Percentiles rank a stretch among this genome's conserved stretches.
These are phyloP conservation scores for Solanum tarijense DNA, from an alignment of 257 asterid species.

Conservation along the genomic window DNA sequence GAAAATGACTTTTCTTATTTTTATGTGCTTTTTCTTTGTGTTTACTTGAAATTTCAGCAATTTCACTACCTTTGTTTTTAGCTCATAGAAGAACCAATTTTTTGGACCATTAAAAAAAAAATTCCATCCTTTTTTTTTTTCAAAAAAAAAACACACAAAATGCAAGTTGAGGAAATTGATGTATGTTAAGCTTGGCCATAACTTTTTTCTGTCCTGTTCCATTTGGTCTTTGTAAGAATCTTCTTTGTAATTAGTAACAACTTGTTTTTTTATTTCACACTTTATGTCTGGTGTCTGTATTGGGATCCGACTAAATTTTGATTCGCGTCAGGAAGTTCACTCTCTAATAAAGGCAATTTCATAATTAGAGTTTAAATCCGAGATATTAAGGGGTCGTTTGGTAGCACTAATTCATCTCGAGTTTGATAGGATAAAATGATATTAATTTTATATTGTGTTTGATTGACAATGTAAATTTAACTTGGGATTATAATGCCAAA, in stretches of 20 bases:
- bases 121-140: background rate
- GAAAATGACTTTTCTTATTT: slow-evolving; percentile 16
- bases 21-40: slow-evolving; percentile 1
- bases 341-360: background rate
- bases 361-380: background rate
- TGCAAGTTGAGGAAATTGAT: slow-evolving; percentile 55
- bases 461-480: background rate
- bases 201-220: slow-evolving; percentile 48
- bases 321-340: background rate
- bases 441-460: background rate
- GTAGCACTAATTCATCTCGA: background rate
- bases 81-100: slow-evolving; percentile 26
- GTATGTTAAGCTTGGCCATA: slow-evolving; percentile 36
- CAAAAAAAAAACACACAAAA: background rate
- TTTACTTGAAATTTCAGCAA: slow-evolving; percentile 20
- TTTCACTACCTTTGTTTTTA: slow-evolving; percentile 16
- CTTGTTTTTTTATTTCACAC: background rate
- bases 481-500: background rate
- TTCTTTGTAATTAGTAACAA: slow-evolving; percentile 30
- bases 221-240: slow-evolving; percentile 39
- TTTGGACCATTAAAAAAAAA: slow-evolving; percentile 32
- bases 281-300: background rate
- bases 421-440: background rate
- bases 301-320: background rate
- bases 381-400: background rate